phyloP scores from a whole-genome alignment of 257 asterid species.

The Ocimum tenuiflorum region DNA sequence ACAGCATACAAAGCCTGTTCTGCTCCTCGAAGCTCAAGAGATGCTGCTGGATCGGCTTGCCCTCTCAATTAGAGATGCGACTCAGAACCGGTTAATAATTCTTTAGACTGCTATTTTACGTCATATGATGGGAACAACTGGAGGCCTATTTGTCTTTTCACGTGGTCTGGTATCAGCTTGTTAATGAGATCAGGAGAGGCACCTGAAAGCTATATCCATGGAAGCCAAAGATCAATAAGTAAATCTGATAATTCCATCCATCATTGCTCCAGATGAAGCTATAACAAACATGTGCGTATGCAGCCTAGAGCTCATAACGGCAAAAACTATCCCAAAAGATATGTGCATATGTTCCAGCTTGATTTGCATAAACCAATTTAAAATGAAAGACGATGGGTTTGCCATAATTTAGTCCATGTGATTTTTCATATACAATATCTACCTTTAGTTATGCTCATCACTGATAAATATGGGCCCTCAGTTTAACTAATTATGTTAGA shows the following conservation, averaged over 20 bases:
- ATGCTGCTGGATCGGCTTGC: constrained; percentile 20
- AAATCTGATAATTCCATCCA: neutral
- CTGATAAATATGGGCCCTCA: neutral
- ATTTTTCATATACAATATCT: too few species aligned
- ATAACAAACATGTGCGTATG: too few species aligned
- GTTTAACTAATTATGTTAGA: neutral
- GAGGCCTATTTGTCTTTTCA: constrained; percentile 68
- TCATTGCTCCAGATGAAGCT: too few species aligned
- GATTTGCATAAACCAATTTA: too few species aligned
- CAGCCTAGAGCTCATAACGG: too few species aligned
- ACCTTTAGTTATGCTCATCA: neutral
- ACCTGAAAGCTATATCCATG: constrained; percentile 46
- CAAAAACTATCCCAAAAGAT: too few species aligned
- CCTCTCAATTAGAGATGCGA: constrained; percentile 12
- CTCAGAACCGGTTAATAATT: constrained; percentile 18
- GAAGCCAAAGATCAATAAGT: neutral
- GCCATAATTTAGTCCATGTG: too few species aligned
- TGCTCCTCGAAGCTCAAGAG: constrained; percentile 23
- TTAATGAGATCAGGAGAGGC: constrained; percentile 72
- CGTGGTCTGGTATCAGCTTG: constrained; percentile 82
- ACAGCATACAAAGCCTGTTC: constrained; percentile 14
- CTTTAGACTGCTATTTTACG: constrained; percentile 24
- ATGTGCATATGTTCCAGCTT: too few species aligned
- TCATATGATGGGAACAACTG: constrained; percentile 58
- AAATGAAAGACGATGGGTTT: too few species aligned